Conservation (phyloP, 2,329 filamentous ascomycete genomes). For the Rhynchosporium graminicola region DNA sequence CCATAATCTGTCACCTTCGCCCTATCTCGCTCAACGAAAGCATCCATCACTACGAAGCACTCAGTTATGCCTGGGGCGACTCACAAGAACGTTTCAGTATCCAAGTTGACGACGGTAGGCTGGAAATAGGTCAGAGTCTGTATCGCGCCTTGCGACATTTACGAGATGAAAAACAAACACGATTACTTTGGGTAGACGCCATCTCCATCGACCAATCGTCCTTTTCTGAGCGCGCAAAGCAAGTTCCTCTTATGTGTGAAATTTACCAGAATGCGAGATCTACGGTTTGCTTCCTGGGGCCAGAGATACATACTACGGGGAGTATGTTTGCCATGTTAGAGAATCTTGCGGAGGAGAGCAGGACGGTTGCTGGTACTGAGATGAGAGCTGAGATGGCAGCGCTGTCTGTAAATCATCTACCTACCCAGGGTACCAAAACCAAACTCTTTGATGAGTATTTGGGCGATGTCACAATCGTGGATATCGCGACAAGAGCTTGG, state of each 20-base stretch:
- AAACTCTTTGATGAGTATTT: background rate
- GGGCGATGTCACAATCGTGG: background rate
- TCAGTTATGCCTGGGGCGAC: background rate
- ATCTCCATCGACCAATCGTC: conserved; percentile 32
- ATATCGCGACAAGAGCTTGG: background rate
- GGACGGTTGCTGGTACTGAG: background rate
- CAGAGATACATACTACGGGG: background rate
- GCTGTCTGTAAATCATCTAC: background rate
- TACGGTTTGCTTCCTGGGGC: conserved; percentile 32
- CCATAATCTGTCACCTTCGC: no score
- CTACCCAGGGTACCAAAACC: background rate
- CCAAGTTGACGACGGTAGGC: background rate
- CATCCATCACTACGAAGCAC: background rate
- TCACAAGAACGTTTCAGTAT: background rate
- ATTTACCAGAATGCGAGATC: conserved; percentile 26
- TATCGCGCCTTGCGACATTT: conserved; percentile 11
- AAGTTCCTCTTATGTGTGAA: conserved; percentile 31
- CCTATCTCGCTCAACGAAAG: no score
- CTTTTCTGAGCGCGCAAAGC: conserved; percentile 23
- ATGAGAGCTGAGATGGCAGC: background rate
- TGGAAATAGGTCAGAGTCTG: conserved; percentile 17
- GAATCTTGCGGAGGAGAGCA: background rate
- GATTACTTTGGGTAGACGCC: conserved; percentile 25
- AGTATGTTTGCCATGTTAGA: background rate
- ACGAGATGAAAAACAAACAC: background rate